A percentile compares a stretch with the other conserved stretches of the same genome.
Evolutionary conservation across 176 grass and related monocot species (phyloP).

Genomic region (Cenchrus americanus): DNA sequence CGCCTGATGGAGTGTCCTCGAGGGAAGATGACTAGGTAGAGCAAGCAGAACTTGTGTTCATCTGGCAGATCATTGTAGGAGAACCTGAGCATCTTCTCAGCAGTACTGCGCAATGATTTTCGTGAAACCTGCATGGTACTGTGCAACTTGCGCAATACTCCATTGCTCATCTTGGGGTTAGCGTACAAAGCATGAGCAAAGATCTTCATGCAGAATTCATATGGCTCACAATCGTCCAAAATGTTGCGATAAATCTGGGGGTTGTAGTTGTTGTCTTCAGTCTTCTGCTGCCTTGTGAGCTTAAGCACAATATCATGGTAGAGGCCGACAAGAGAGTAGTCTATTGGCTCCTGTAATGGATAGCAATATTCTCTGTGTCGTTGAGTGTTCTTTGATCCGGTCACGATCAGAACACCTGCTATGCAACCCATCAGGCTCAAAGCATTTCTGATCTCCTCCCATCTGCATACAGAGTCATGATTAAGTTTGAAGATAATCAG

Average conservation of each 20-base stretch:
- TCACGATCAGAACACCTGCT: not conserved
- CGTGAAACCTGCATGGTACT: not conserved
- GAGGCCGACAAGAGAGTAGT: conserved; percentile 8
- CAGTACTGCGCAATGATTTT: no score
- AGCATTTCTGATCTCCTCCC: not conserved
- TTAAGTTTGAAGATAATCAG: not conserved
- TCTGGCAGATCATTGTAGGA: not conserved
- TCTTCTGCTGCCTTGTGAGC: not conserved
- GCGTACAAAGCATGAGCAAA: not conserved
- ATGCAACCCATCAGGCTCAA: not conserved
- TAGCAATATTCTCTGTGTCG: not conserved
- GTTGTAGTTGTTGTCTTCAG: not conserved
- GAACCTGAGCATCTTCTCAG: not conserved
- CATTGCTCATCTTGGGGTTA: not conserved
- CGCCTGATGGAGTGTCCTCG: not conserved
- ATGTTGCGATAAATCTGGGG: not conserved
- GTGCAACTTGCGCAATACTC: not conserved
- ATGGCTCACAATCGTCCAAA: not conserved
- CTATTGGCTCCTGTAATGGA: not conserved
- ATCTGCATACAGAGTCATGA: not conserved
- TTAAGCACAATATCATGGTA: not conserved
- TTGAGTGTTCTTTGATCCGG: not conserved
- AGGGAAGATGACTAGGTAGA: conserved; percentile 40
- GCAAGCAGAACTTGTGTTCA: conserved; percentile 12
- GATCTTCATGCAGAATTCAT: conserved; percentile 37